These are phyloP conservation scores for Thelephora aurantiotincta DNA, from an alignment of 768 basidiomycete species.

Conservation along the genomic window DNA sequence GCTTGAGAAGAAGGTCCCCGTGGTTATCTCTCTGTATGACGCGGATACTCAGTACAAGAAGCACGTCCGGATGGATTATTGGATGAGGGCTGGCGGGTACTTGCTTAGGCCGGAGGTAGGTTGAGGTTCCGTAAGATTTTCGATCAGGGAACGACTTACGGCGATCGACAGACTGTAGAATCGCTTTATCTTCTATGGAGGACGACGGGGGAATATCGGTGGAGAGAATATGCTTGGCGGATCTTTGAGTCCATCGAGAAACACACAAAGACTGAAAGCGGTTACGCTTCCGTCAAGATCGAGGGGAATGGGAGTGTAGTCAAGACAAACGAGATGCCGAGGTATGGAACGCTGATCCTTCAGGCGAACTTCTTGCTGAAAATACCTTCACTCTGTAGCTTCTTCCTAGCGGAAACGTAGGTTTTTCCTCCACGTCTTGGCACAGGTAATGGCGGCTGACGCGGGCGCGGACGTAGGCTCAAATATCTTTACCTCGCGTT, in stretches of 20 bases:
- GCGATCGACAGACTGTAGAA: slow-evolving; percentile 43
- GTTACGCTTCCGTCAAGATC: slow-evolving; percentile 44
- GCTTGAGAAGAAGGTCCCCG: slow-evolving; percentile 25
- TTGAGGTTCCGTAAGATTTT: not conserved
- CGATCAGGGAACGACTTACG: not conserved
- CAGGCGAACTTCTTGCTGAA: slow-evolving; percentile 11
- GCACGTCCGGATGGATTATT: slow-evolving; percentile 33
- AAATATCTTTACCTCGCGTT: slow-evolving; percentile 67
- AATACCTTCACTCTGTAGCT: slow-evolving; percentile 19
- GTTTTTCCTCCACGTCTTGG: slow-evolving; percentile 4
- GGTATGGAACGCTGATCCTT: slow-evolving; percentile 31
- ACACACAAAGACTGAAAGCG: slow-evolving; percentile 39
- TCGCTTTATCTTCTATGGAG: slow-evolving; percentile 61
- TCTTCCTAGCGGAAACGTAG: slow-evolving; percentile 41
- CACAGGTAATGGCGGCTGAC: not conserved
- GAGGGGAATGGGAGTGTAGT: slow-evolving; percentile 29
- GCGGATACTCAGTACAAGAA: slow-evolving; percentile 11
- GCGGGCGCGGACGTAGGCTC: slow-evolving; percentile 24
- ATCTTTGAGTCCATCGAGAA: slow-evolving; percentile 56
- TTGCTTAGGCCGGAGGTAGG: slow-evolving; percentile 60
- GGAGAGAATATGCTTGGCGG: slow-evolving; percentile 60
- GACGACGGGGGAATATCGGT: slow-evolving; percentile 48
- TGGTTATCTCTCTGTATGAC: slow-evolving; percentile 17
- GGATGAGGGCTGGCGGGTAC: slow-evolving; percentile 29
- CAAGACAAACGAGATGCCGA: slow-evolving; percentile 55